Conservation (phyloP, 345 rosid species). For the Physaria fendleri region DNA sequence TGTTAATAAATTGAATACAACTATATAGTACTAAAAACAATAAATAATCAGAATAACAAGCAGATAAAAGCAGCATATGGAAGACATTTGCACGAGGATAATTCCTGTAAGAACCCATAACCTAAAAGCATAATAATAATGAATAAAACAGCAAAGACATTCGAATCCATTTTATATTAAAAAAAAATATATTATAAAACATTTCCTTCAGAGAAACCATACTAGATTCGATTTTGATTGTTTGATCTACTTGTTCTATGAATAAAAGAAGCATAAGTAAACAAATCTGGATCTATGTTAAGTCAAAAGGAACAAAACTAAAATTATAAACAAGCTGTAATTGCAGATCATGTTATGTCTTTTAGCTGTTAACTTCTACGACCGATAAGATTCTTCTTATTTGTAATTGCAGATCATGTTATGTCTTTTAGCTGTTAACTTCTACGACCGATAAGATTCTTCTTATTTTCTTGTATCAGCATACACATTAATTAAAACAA, state of each 20-base stretch:
- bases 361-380: constrained; percentile 25
- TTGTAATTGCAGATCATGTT: constrained; percentile 28
- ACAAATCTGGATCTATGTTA: constrained; percentile 21
- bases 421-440: constrained; percentile 26
- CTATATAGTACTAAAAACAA: constrained; percentile 7
- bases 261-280: constrained; percentile 21
- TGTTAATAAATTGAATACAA: constrained; percentile 14
- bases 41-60: constrained; percentile 13
- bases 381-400: constrained; percentile 24
- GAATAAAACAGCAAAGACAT: constrained; percentile 25
- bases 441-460: constrained; percentile 26
- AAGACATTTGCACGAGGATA: constrained; percentile 24
- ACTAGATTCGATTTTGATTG: constrained; percentile 27
- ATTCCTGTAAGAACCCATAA: constrained; percentile 15
- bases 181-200: not conserved
- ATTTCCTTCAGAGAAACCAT: not conserved
- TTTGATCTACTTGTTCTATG: constrained; percentile 20
- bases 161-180: constrained; percentile 15
- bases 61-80: constrained; percentile 27
- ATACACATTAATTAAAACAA: not conserved
- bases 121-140: constrained; percentile 24
- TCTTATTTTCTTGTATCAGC: not conserved
- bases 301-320: constrained; percentile 14
- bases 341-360: constrained; percentile 28
- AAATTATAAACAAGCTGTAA: constrained; percentile 16